Base-by-base conservation (phyloP, 495 filamentous ascomycete species). In the Apodospora peruviana region DNA sequence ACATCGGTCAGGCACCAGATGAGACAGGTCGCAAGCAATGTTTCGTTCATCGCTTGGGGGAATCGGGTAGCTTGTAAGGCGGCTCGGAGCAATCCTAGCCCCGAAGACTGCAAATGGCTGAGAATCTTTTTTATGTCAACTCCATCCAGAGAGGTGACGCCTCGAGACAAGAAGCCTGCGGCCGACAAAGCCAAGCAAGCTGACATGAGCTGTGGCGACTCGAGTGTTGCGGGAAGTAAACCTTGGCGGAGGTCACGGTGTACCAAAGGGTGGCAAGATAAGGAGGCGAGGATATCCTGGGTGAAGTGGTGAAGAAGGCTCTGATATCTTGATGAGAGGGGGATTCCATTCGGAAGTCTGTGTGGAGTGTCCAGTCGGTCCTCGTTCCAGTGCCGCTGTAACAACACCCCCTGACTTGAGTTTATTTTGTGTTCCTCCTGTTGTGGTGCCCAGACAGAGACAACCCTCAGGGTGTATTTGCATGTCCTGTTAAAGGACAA, bases 1-100 rank as follows among this genome's bases (percentile, higher is more conserved):
- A 57, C 50, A 14, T 57, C 54, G n/a, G 45, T 45, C n/a, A 57
- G 49, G 17, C 54, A 57, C 54, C 54, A 57, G 41, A 57, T 37
- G 2, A 57, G 45, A 23, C 54, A 57, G 11, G 54, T 57, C 9
- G 54, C 54, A 17, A 57, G 45, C 40, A 57, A n/a, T 5, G 38
- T 52, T 19, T 50, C 54, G 50, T 37, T 47, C 54, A 52, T 57
- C 40, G 40, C 27, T 12, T 23, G 14, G 1, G 14, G 39, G 3
- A 4, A 23, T 2, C 29, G 32, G n/a, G 48, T 23, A 1, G 32
- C 40, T 2, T 27, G 32, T 40, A 57, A 27, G 38, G 54, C 54
- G 20, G 32, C 39, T 24, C 50, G 9, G 40, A 57, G 16, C 2
- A 57, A 41, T 8, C 43, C 38, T 17, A 57, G 42, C n/a, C 54